phyloP scores from a whole-genome alignment of 257 asterid genomes.

The Solanum megistacrolobum region DNA sequence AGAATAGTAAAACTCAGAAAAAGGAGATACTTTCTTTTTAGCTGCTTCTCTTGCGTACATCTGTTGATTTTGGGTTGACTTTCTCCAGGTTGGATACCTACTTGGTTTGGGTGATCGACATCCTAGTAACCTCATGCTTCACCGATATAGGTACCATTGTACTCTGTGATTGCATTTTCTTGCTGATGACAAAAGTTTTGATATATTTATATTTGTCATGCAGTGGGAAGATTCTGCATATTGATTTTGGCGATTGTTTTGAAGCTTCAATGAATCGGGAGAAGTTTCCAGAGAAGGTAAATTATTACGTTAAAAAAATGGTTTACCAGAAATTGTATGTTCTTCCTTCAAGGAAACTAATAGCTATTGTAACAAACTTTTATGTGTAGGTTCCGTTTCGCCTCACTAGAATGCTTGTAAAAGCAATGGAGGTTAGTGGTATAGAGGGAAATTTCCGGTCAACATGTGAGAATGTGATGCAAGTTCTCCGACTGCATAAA shows the following conservation, averaged over 20 bases:
- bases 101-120: constrained; percentile 99
- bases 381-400: constrained; percentile 92
- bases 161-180: not conserved
- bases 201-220: constrained; percentile 4
- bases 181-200: not conserved
- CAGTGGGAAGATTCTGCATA: constrained; percentile 98
- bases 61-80: constrained; percentile 1
- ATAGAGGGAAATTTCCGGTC: constrained; percentile 97
- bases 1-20: not conserved
- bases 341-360: not conserved
- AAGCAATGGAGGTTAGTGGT: constrained; percentile 99
- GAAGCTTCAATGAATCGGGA: constrained; percentile 99
- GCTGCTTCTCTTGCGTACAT: not conserved
- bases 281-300: constrained; percentile 97
- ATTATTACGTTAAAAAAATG: not conserved
- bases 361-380: not conserved
- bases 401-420: constrained; percentile 96
- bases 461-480: constrained; percentile 96
- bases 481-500: constrained; percentile 85
- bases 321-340: not conserved
- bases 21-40: not conserved
- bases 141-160: constrained; percentile 69
- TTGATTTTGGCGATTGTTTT: constrained; percentile 99
- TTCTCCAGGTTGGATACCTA: constrained; percentile 82
- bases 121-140: constrained; percentile 99